phyloP scores from a whole-genome alignment of 73 alveolate species.

The Paramecium sexaurelia region DNA sequence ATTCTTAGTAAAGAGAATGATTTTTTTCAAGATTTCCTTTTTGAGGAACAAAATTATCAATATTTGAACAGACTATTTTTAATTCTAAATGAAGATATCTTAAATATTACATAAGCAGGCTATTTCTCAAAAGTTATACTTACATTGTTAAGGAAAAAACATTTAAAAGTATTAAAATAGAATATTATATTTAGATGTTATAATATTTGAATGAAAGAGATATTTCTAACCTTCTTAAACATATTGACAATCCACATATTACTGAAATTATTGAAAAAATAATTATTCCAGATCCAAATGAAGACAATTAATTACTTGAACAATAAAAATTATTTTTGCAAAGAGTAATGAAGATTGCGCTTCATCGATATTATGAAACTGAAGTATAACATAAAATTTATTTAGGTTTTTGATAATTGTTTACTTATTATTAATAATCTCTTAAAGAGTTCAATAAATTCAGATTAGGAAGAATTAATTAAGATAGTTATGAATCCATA shows the following conservation, averaged over 20 bases:
- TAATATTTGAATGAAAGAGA: neutral
- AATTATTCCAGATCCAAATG: neutral
- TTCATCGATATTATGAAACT: neutral
- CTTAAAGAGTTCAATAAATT: neutral
- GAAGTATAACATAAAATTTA: neutral
- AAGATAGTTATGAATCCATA: neutral
- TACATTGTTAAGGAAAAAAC: neutral
- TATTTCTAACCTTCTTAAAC: constrained; percentile 9
- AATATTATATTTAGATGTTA: neutral
- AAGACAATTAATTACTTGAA: neutral
- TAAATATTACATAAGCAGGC: constrained; percentile 2
- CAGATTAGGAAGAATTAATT: neutral
- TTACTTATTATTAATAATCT: neutral
- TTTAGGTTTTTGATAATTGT: neutral
- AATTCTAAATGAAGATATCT: neutral
- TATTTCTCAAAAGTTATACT: neutral
- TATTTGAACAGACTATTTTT: neutral
- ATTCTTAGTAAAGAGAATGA: constrained; percentile 26
- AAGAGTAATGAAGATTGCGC: constrained; percentile 15
- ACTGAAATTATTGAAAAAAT: constrained; percentile 11
- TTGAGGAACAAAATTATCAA: neutral
- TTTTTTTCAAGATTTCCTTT: neutral
- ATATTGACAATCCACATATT: neutral
- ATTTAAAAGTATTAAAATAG: neutral
- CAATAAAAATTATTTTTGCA: neutral